These are phyloP conservation scores for Torulaspora delbrueckii DNA, from an alignment of 805 yeast genomes.

Conservation along the genomic window DNA sequence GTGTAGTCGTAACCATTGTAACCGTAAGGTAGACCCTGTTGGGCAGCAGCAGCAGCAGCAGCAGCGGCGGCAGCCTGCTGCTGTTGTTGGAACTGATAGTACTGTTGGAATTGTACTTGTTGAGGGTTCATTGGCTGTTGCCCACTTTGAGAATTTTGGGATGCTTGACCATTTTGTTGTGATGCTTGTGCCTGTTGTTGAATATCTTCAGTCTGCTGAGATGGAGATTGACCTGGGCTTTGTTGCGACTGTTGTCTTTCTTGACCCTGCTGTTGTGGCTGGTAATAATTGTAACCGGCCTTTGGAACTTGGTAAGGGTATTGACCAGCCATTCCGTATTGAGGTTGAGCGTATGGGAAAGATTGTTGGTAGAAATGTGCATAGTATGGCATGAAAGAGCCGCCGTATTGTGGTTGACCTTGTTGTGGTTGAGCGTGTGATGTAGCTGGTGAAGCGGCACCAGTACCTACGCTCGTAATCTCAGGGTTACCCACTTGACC, in stretches of 20 bases:
- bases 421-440: conserved; percentile 25
- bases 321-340: conserved; percentile 34
- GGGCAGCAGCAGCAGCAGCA: conserved; percentile 28
- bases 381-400: conserved; percentile 35
- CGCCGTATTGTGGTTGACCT: conserved; percentile 32
- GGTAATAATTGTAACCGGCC: conserved; percentile 28
- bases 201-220: conserved; percentile 13
- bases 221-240: conserved; percentile 17
- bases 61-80: conserved; percentile 27
- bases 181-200: conserved; percentile 14
- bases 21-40: conserved; percentile 32
- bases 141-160: conserved; percentile 17
- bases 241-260: conserved; percentile 21
- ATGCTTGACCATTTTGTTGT: conserved; percentile 22
- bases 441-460: conserved; percentile 26
- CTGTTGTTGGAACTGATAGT: conserved; percentile 30
- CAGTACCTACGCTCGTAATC: conserved; percentile 22
- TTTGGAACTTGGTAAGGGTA: conserved; percentile 33
- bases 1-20: conserved; percentile 34
- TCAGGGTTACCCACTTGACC: conserved; percentile 22
- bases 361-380: conserved; percentile 36
- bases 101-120: conserved; percentile 34
- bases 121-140: conserved; percentile 30
- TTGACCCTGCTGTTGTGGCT: conserved; percentile 23
- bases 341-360: conserved; percentile 37